These are phyloP conservation scores for Biancaea sappan DNA, from an alignment of 306 rosid species.

Conservation along the genomic window DNA sequence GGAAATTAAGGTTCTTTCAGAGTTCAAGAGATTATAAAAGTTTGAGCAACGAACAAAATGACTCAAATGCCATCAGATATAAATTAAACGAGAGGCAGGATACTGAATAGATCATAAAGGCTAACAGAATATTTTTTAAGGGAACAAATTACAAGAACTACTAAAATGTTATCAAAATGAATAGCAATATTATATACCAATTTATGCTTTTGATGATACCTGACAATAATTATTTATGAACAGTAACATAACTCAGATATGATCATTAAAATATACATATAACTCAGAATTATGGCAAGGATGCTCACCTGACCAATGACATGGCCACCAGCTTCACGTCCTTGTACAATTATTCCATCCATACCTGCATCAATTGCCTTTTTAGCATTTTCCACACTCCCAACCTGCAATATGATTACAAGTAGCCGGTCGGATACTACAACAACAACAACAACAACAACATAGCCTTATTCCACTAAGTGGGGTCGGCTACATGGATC, in stretches of 20 bases:
- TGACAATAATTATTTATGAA: not conserved
- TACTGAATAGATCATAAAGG: slow-evolving; percentile 16
- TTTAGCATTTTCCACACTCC: slow-evolving; percentile 57
- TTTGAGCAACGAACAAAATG: too few relatives aligned
- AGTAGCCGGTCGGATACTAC: slow-evolving; percentile 15
- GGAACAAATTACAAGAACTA: not conserved
- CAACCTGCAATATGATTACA: slow-evolving; percentile 54
- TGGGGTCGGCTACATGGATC: too few relatives aligned
- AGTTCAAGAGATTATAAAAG: too few relatives aligned
- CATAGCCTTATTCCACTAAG: too few relatives aligned
- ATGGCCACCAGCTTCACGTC: slow-evolving; percentile 94
- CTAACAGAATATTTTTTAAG: not conserved
- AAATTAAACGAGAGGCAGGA: not conserved
- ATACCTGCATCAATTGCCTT: slow-evolving; percentile 67
- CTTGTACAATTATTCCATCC: slow-evolving; percentile 87
- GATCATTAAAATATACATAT: not conserved
- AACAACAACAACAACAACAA: too few relatives aligned
- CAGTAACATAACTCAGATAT: not conserved
- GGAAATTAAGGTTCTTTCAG: too few relatives aligned
- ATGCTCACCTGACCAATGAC: slow-evolving; percentile 75
- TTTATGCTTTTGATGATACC: not conserved
- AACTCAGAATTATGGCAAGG: slow-evolving; percentile 21
- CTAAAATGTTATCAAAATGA: not conserved
- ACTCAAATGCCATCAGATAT: not conserved
- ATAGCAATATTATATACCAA: not conserved